Conservation (phyloP, 1,284 basidiomycete species). For the Tremellales sp. region DNA sequence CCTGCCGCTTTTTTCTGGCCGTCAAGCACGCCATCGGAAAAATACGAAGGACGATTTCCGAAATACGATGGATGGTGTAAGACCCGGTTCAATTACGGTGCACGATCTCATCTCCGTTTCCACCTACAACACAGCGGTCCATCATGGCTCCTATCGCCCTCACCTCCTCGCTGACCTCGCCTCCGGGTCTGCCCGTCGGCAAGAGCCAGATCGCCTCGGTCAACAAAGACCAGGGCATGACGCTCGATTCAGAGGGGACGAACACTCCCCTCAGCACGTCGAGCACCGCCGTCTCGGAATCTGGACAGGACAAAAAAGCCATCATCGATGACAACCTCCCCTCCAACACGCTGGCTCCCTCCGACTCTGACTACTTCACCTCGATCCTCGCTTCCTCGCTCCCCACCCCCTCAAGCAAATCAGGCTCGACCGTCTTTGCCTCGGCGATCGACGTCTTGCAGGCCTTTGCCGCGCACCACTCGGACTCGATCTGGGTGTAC, state of each 20-base stretch:
- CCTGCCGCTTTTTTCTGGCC: too few relatives aligned
- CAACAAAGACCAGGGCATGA: slow-evolving; percentile 23
- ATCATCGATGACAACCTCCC: slow-evolving; percentile 26
- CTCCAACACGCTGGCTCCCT: slow-evolving; percentile 15
- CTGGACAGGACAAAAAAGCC: slow-evolving; percentile 27
- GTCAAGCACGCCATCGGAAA: too few relatives aligned
- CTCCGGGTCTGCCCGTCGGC: slow-evolving; percentile 19
- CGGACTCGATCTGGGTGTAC: slow-evolving; percentile 44
- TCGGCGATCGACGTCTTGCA: slow-evolving; percentile 43
- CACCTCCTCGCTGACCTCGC: slow-evolving; percentile 31
- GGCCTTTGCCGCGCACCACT: slow-evolving; percentile 41
- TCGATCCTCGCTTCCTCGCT: slow-evolving; percentile 30
- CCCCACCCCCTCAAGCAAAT: slow-evolving; percentile 30
- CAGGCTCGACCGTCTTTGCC: slow-evolving; percentile 40
- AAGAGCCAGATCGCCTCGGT: slow-evolving; percentile 25
- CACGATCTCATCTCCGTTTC: too few relatives aligned
- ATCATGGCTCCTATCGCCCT: slow-evolving; percentile 33
- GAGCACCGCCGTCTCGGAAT: slow-evolving; percentile 41
- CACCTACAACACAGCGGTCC: too few relatives aligned
- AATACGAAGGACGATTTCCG: too few relatives aligned
- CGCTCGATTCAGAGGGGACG: slow-evolving; percentile 26
- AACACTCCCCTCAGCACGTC: slow-evolving; percentile 39
- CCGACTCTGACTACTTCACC: slow-evolving; percentile 31
- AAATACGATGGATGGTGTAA: too few relatives aligned
- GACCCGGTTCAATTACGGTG: too few relatives aligned